Evolutionary conservation across 306 rosid species (phyloP), one percentile per base, ranked within the genome.

Genomic region (Vicia sativa): DNA sequence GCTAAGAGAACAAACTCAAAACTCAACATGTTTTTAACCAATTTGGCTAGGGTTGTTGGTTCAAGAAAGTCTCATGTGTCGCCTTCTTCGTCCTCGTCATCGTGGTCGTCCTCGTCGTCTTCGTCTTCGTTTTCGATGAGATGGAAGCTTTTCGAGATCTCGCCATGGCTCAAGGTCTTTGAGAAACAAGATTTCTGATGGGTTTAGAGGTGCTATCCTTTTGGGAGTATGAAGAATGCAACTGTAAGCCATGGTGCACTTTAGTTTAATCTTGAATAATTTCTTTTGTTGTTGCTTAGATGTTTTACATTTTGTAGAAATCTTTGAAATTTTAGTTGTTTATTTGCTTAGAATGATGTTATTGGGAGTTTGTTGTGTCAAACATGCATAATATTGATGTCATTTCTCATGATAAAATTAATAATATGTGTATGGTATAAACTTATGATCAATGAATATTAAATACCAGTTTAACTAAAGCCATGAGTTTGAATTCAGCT

Each of bases 131-230:
- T 73, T 1, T 55, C 75, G 11, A 62, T 73, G 43, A 45, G 68
- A 70, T 5, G 66, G 42, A 42, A 59, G 37, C 15, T 12, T 54
- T 0, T 19, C 77, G 26, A 62, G 19, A 35, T 70, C 77, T 55
- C 54, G 19, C 8, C 12, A 21, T 2, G 37, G 52, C 50, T 19
- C 59, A 58, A 55, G 9, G 7, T 28, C 50, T 45, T 58, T 71
- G 13, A 75, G 53, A 14, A 69, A 9, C 9, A 67, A 52, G 1
- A 5, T 70, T 38, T 71, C 38, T 0, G 28, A 5, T 23, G 71
- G 68, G 5, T 71, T 75, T 35, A 37, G 67, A 71, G 68, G 4
- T 79, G 83, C 71, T 70, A 49, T 19, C 61, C 80, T 16, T 74
- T 79, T 50, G 74, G 73, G 26, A 74, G 60, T 44, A 69, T 16